A percentile compares a stretch with the other conserved stretches of the same genome.
phyloP scores from a whole-genome alignment of 164 flowering plant genomes.

The Nymphaea thermarum region DNA sequence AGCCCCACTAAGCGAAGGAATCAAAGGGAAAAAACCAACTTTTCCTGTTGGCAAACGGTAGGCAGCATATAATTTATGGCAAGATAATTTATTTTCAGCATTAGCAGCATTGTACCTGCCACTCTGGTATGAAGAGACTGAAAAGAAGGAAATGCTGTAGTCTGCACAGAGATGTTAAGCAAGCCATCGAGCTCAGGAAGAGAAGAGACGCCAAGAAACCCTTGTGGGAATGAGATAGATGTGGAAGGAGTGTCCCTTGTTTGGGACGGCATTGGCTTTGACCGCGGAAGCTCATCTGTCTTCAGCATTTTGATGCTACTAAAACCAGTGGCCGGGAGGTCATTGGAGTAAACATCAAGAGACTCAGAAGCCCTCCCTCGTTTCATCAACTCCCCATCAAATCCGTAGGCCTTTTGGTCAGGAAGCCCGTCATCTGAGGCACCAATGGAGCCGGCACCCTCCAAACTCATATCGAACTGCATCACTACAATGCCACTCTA shows the following conservation, averaged over 20 bases:
- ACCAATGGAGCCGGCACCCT: constrained; percentile 18
- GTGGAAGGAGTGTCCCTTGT: constrained; percentile 23
- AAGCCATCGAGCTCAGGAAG: constrained; percentile 27
- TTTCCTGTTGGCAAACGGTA: too few species aligned
- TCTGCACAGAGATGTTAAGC: constrained; percentile 1
- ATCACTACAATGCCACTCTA: constrained; percentile 17
- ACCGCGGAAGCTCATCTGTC: constrained; percentile 22
- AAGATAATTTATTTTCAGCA: too few species aligned
- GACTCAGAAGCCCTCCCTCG: background rate
- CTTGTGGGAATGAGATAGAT: constrained; percentile 38
- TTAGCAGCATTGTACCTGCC: too few species aligned
- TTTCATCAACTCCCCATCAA: constrained; percentile 7
- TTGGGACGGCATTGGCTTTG: constrained; percentile 32
- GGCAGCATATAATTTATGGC: too few species aligned
- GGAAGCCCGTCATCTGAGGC: constrained; percentile 24
- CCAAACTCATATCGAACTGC: constrained; percentile 50
- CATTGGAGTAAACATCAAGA: constrained; percentile 8
- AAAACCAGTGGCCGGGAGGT: constrained; percentile 22
- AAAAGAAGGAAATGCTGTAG: constrained; percentile 19
- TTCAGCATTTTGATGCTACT: constrained; percentile 45
- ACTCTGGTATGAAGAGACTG: too few species aligned
- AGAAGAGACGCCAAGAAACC: constrained; percentile 56
- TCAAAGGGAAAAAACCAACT: too few species aligned
- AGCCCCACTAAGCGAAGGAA: too few species aligned
- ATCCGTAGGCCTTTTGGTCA: constrained; percentile 25